Evolutionary conservation across 2,329 filamentous ascomycete species (phyloP).

Genomic region (Fusarium verticillioides): DNA sequence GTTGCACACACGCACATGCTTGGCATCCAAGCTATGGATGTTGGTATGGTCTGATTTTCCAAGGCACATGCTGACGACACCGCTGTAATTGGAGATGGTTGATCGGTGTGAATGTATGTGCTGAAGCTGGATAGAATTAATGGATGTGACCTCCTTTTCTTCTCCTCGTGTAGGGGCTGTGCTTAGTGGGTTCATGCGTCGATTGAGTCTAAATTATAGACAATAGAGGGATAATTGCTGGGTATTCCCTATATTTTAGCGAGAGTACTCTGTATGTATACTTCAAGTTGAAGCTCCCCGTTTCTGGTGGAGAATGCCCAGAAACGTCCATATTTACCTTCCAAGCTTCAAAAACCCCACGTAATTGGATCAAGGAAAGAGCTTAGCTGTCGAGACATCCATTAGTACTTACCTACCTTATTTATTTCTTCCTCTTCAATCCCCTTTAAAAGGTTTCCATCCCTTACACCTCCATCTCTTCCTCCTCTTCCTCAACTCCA

Average conservation of each 20-base stretch:
- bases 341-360: conserved; percentile 36
- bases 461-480: background rate
- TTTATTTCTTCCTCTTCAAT: background rate
- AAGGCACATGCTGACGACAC: conserved; percentile 38
- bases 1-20: conserved; percentile 34
- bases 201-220: background rate
- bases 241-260: background rate
- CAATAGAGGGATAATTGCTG: background rate
- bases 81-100: conserved; percentile 25
- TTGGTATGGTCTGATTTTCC: conserved; percentile 42
- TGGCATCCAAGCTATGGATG: conserved; percentile 39
- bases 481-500: background rate
- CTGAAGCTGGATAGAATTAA: background rate
- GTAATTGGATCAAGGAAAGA: conserved; percentile 16
- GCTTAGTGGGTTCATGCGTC: background rate
- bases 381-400: background rate
- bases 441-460: background rate
- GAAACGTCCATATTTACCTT: conserved; percentile 19
- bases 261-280: background rate
- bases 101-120: background rate
- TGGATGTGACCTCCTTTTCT: background rate
- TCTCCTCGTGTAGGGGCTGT: background rate
- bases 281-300: conserved; percentile 13
- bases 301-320: conserved; percentile 36
- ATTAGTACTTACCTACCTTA: background rate